phyloP scores from a whole-genome alignment of 306 rosid genomes.

The Sesbania bispinosa region DNA sequence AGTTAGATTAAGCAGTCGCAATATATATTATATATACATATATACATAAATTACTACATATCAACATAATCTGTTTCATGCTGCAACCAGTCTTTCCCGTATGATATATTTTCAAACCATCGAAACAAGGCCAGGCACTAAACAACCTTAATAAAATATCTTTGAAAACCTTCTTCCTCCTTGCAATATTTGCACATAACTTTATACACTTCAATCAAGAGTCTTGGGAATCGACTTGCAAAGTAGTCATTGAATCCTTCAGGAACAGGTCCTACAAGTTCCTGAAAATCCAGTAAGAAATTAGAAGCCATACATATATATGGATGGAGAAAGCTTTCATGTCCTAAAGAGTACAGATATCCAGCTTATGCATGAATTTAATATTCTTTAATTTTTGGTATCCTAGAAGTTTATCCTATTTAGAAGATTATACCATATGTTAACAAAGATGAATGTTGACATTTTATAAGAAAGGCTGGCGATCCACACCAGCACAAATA shows the following conservation, averaged over 20 bases:
- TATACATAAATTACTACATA: neutral
- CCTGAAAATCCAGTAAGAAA: slow-evolving; percentile 27
- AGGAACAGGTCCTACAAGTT: slow-evolving; percentile 59
- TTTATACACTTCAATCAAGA: slow-evolving; percentile 61
- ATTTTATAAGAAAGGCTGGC: neutral
- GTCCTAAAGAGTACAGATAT: neutral
- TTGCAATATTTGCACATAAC: slow-evolving; percentile 44
- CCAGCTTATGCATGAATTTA: neutral
- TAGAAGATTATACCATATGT: neutral
- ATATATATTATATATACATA: neutral
- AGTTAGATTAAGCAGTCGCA: neutral
- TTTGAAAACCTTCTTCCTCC: slow-evolving; percentile 50
- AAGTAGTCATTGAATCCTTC: slow-evolving; percentile 63
- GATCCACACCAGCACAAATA: neutral
- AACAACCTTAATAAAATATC: slow-evolving; percentile 41
- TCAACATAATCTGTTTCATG: slow-evolving; percentile 15
- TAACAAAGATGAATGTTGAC: neutral
- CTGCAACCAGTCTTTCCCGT: slow-evolving; percentile 2
- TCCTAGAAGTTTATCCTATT: neutral
- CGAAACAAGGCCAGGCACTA: slow-evolving; percentile 1
- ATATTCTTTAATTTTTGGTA: neutral
- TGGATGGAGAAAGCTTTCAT: neutral
- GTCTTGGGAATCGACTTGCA: slow-evolving; percentile 62
- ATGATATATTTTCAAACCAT: neutral
- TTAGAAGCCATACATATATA: neutral